These are phyloP conservation scores for Nephelium lappaceum DNA, from an alignment of 345 rosid genomes.

Conservation along the genomic window DNA sequence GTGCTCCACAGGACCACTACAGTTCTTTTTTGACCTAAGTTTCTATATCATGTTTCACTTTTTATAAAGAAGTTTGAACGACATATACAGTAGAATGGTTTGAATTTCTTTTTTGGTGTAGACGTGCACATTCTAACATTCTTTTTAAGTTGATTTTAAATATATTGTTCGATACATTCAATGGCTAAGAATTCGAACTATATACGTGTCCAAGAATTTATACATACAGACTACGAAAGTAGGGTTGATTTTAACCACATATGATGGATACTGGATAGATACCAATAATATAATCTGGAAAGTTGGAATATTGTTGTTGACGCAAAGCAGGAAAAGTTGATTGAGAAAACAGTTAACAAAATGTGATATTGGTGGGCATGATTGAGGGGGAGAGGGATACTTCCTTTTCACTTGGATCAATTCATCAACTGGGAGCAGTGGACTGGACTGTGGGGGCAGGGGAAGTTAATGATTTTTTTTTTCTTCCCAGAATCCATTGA, in stretches of 20 bases:
- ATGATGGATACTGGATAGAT: background rate
- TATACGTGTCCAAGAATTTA: too few species aligned
- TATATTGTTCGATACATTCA: background rate
- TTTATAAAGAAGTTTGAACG: background rate
- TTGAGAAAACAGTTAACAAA: background rate
- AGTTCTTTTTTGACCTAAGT: background rate
- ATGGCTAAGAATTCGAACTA: background rate
- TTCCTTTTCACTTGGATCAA: background rate
- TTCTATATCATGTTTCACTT: background rate
- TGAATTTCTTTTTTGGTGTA: background rate
- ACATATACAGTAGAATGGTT: background rate
- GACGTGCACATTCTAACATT: background rate
- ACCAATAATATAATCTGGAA: background rate
- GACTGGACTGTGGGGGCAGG: slow-evolving; percentile 11
- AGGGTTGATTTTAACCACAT: background rate
- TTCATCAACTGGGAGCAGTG: background rate
- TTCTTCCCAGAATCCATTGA: slow-evolving; percentile 13
- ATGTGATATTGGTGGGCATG: background rate
- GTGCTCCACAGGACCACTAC: background rate
- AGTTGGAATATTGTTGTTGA: background rate
- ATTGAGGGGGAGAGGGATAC: background rate
- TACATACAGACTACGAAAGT: too few species aligned
- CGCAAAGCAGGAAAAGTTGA: background rate
- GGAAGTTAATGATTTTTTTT: background rate
- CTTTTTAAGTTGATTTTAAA: background rate